Evolutionary conservation across 2,329 filamentous ascomycete genomes (phyloP).

Genomic region (Aureobasidium sp.): DNA sequence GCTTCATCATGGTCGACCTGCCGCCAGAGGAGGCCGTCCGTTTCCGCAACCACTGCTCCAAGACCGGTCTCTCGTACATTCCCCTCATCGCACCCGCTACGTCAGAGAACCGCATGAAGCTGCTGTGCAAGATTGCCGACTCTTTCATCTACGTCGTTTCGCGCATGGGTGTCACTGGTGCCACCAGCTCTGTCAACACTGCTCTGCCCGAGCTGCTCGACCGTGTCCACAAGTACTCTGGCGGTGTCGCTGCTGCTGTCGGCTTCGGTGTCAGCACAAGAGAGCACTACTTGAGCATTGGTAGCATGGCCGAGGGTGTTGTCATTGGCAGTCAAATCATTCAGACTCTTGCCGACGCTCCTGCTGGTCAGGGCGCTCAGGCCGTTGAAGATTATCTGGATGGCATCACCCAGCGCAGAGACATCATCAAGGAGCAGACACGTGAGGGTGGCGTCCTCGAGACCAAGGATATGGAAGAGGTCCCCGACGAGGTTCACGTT

Average conservation of each 20-base stretch:
- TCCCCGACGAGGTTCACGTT: constrained; percentile 56
- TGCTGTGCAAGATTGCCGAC: constrained; percentile 92
- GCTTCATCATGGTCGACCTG: constrained; percentile 93
- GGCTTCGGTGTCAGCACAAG: constrained; percentile 94
- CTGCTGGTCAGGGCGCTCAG: constrained; percentile 56
- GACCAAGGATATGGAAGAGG: constrained; percentile 52
- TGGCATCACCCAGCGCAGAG: constrained; percentile 48
- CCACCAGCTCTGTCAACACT: constrained; percentile 70
- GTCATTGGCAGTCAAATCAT: constrained; percentile 96
- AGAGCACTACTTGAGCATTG: constrained; percentile 84
- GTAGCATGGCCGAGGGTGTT: constrained; percentile 79
- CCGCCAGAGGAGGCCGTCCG: constrained; percentile 91
- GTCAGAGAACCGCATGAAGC: constrained; percentile 85
- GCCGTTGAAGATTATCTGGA: constrained; percentile 82
- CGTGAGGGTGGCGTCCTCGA: constrained; percentile 64
- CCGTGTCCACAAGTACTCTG: constrained; percentile 85
- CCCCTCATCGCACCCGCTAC: constrained; percentile 94
- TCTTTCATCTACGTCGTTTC: constrained; percentile 99
- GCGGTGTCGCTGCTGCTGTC: constrained; percentile 80
- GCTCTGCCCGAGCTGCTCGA: constrained; percentile 73
- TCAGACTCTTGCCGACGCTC: constrained; percentile 63
- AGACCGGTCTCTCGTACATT: constrained; percentile 80
- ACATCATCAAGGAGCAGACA: constrained; percentile 39
- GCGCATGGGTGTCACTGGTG: constrained; percentile 92
- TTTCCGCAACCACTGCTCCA: constrained; percentile 77